Evolutionary conservation across 495 filamentous ascomycete species (phyloP).

Genomic region (Pseudomonodictys pantanalensis): DNA sequence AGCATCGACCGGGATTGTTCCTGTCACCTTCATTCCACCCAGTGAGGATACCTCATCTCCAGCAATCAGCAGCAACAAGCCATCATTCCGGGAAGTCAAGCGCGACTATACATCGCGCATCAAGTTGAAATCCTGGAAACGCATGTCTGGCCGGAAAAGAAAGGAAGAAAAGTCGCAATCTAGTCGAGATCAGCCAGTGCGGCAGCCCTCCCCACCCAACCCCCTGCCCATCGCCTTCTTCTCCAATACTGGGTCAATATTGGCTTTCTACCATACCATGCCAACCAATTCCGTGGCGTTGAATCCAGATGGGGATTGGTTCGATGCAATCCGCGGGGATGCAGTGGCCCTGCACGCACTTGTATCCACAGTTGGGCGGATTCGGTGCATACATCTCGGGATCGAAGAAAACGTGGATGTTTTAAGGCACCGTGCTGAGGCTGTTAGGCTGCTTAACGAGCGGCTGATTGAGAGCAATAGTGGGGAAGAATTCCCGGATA

Average conservation of each 20-base stretch:
- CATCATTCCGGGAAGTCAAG: background rate
- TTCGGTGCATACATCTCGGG: background rate
- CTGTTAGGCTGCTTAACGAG: background rate
- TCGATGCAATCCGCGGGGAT: background rate
- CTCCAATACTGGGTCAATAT: background rate
- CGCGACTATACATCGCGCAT: background rate
- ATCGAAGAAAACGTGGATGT: background rate
- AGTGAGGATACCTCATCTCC: background rate
- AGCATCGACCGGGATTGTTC: background rate
- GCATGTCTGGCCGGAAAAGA: background rate
- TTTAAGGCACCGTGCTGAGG: constrained; percentile 3
- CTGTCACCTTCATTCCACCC: background rate
- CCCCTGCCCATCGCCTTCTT: background rate
- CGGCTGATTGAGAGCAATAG: background rate
- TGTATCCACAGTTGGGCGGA: background rate
- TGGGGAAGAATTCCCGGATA: background rate
- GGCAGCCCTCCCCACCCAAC: background rate
- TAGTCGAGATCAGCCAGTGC: background rate
- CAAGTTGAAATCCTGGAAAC: background rate
- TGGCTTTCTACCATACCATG: background rate
- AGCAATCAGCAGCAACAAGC: background rate
- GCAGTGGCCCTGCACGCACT: constrained; percentile 1
- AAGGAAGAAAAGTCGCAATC: background rate
- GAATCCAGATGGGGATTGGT: constrained; percentile 8
- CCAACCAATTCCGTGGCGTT: background rate